Percentiles rank a stretch among this genome's conserved stretches.
Evolutionary conservation across 768 basidiomycete species (phyloP).

Genomic region (Termitomyces sp.): DNA sequence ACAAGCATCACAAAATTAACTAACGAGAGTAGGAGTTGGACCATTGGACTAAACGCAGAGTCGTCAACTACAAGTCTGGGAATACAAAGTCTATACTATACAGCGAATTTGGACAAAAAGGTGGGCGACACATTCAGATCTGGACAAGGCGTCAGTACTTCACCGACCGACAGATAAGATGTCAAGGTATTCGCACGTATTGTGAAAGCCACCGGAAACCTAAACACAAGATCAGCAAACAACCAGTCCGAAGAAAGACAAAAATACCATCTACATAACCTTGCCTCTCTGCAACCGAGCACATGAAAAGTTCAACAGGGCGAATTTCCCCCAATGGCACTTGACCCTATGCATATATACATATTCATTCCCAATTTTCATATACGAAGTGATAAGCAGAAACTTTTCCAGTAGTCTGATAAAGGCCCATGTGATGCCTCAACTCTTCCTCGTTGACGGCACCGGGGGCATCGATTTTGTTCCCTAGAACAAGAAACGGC

Average conservation of each 20-base stretch:
- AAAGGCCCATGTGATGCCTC: constrained; percentile 91
- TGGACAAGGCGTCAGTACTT: not conserved
- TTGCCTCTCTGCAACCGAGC: constrained; percentile 97
- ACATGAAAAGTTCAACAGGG: constrained; percentile 99
- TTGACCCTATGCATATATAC: constrained; percentile 62
- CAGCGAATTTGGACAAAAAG: not conserved
- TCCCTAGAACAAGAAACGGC: constrained; percentile 96
- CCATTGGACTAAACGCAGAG: not conserved
- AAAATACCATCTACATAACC: constrained; percentile 89
- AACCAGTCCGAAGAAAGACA: not conserved
- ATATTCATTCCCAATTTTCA: not conserved
- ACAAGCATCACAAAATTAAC: not conserved
- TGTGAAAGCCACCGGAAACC: constrained; percentile 96
- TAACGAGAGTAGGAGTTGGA: not conserved
- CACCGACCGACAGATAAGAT: not conserved
- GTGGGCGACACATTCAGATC: not conserved
- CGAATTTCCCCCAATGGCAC: constrained; percentile 94
- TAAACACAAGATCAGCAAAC: constrained; percentile 18
- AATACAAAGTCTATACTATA: not conserved
- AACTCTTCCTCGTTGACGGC: constrained; percentile 97
- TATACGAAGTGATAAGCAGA: constrained; percentile 9
- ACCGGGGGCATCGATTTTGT: constrained; percentile 97
- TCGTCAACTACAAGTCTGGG: not conserved
- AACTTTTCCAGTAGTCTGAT: constrained; percentile 99
- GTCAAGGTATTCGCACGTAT: constrained; percentile 61